phyloP scores from a whole-genome alignment of 169 alveolate genomes.

The Perkinsus chesapeaki region DNA sequence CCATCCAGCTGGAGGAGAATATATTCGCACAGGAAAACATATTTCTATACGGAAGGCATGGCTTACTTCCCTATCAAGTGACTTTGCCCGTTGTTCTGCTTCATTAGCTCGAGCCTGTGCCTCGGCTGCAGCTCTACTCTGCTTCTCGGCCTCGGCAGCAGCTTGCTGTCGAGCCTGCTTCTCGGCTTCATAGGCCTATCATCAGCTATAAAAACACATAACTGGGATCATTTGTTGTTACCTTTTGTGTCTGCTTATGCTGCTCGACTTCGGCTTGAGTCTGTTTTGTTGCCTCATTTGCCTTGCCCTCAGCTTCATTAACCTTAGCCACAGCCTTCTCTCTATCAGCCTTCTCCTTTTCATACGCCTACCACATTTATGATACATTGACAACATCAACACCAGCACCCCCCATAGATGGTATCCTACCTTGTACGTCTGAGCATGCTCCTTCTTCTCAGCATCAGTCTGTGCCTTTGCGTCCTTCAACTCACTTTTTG shows the following conservation, averaged over 20 bases:
- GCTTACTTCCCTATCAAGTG: not conserved
- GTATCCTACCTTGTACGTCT: not conserved
- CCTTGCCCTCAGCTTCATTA: not conserved
- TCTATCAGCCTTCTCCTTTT: not conserved
- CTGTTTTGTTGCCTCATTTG: not conserved
- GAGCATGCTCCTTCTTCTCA: not conserved
- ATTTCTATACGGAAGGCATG: no score
- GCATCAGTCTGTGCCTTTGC: not conserved
- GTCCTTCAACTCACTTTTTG: not conserved
- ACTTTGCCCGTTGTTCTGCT: not conserved
- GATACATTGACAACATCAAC: not conserved
- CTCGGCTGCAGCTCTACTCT: not conserved
- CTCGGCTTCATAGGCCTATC: not conserved
- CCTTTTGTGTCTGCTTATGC: not conserved
- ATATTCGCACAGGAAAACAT: not conserved
- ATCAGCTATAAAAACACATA: not conserved
- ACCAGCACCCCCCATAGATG: not conserved
- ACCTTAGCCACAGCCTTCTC: conserved; percentile 1
- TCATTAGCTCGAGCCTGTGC: not conserved
- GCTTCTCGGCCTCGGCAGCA: not conserved
- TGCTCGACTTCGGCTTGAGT: not conserved
- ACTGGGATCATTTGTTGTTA: not conserved
- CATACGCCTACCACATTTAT: not conserved
- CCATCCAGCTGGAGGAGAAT: not conserved
- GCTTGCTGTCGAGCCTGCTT: not conserved